Conservation (phyloP, 805 yeast species). For the Yarrowia divulgata region DNA sequence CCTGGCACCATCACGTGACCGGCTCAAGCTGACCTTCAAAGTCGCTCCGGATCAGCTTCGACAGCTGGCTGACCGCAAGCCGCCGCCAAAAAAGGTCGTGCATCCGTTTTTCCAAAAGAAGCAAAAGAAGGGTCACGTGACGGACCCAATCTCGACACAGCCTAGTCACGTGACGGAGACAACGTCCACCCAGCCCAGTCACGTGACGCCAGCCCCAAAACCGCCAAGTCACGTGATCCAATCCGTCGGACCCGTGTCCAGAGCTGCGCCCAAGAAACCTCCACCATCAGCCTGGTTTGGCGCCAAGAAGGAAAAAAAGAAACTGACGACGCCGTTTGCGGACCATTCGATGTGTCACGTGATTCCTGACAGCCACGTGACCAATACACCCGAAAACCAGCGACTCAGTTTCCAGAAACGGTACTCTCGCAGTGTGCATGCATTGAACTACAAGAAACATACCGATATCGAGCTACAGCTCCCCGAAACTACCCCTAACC, state of each 20-base stretch:
- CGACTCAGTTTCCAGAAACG: not conserved
- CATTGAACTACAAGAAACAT: not conserved
- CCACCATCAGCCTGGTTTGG: not conserved
- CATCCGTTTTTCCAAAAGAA: slow-evolving; percentile 32
- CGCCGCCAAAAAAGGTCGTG: slow-evolving; percentile 22
- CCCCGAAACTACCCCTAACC: not conserved
- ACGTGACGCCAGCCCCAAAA: not conserved
- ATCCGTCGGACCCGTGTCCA: not conserved
- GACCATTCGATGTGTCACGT: not conserved
- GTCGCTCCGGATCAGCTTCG: slow-evolving; percentile 20
- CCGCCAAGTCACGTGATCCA: not conserved
- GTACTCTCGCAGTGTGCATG: not conserved
- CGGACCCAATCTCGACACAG: no score
- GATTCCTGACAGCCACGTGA: not conserved
- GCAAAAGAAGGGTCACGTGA: slow-evolving; percentile 15
- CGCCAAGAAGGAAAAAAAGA: slow-evolving; percentile 11
- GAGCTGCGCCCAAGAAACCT: not conserved
- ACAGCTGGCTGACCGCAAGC: slow-evolving; percentile 2
- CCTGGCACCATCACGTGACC: not conserved
- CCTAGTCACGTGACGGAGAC: no score
- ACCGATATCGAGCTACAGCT: not conserved
- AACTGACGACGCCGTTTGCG: not conserved
- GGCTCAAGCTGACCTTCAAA: not conserved
- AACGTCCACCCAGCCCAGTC: not conserved
- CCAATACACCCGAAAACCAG: not conserved